Conservation (phyloP, 352 stramenopile genomes). For the Phytophthora sojae region DNA sequence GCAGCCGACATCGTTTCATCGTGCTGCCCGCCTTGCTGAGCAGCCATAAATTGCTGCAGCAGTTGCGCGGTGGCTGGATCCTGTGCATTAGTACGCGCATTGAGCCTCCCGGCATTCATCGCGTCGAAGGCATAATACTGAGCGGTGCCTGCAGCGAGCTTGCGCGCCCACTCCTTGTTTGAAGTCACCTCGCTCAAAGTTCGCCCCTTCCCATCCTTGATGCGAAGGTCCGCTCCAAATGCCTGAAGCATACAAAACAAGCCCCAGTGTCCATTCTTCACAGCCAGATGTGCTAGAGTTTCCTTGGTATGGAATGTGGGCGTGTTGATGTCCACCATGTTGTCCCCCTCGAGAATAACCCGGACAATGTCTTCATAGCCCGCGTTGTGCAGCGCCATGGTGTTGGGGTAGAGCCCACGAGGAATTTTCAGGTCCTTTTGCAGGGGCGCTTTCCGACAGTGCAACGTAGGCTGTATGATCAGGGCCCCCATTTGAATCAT, state of each 20-base stretch:
- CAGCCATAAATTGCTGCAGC: background rate
- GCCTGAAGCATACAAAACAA: conserved; percentile 16
- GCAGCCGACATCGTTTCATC: background rate
- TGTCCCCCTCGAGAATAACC: conserved; percentile 37
- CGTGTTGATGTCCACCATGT: conserved; percentile 37
- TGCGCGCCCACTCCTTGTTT: background rate
- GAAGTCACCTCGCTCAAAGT: background rate
- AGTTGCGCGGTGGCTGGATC: background rate
- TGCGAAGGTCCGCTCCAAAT: conserved; percentile 29
- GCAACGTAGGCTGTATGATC: conserved; percentile 15
- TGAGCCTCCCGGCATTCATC: background rate
- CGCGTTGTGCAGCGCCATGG: conserved; percentile 35
- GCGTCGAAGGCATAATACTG: background rate
- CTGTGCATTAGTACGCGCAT: background rate
- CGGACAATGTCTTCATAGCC: conserved; percentile 31
- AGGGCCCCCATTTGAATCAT: conserved; percentile 44
- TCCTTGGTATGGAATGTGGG: conserved; percentile 41
- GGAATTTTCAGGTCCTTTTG: background rate
- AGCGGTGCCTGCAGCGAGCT: background rate
- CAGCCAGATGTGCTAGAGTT: conserved; percentile 34
- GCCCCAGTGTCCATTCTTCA: conserved; percentile 21
- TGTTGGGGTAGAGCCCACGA: conserved; percentile 8
- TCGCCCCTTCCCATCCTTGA: background rate
- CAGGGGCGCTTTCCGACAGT: conserved; percentile 12
- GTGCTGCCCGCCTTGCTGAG: too few relatives aligned